Evolutionary conservation across 306 rosid genomes (phyloP), one percentile per base, ranked within the genome.

Genomic region (Cajanus cajan): DNA sequence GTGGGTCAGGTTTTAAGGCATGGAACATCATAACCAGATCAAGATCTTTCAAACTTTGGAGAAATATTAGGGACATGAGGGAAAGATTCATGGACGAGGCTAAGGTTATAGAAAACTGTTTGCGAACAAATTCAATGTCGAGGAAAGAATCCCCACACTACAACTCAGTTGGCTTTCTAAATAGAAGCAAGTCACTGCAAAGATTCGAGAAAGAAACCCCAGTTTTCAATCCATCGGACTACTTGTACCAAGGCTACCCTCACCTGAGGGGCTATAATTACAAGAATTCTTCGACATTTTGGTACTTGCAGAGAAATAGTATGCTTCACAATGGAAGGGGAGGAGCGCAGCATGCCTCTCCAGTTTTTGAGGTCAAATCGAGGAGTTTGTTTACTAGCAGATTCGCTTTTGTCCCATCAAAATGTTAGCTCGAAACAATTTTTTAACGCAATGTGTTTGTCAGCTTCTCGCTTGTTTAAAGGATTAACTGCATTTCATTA

Each of bases 31-130:
- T 77, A 39, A 86, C 84, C 15, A 40, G 75, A 69, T 81, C 91
- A 40, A 88, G 85, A 76, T 77, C 93, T 71, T 66, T 61, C 52
- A 89, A 78, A 74, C 57, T 88, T 19, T 74, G 85, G 79, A 77
- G 81, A 82, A 86, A 87, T 8, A 73, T 90, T 28, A 93, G 77
- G 74, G 90, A 85, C 13, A 67, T 92, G 13, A 87, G 88, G 80
- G 97, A 91, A 24, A 89, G 94, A 52, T 88, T 95, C 63, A 87
- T 83, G 71, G 94, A 95, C 65, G 98, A 95, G 71, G 87, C 89
- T 0, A 87, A 50, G 75, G 97, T 93, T 80, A 87, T 91, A 45
- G 91, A 94, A 80, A 90, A 84, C 52, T 90, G 97, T 55, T 44
- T 91, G 79, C 64, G 82, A 70, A 50, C 88, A 19, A 93, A 88